Conservation (phyloP, 176 grass and related monocot genomes). For the Dactylis glomerata region DNA sequence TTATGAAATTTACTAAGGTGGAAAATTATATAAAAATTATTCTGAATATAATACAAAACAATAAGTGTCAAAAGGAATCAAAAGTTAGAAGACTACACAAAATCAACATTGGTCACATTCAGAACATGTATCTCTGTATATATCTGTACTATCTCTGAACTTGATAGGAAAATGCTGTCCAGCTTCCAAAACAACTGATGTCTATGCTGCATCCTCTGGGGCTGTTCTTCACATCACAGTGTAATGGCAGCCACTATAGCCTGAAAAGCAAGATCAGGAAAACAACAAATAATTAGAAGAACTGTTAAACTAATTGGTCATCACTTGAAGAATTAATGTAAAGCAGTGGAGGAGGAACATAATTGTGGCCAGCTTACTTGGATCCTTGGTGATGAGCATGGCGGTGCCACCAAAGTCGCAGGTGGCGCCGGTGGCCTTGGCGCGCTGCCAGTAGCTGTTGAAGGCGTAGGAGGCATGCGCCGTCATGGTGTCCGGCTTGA, state of each 20-base stretch:
- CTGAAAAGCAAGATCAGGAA: slow-evolving; percentile 31
- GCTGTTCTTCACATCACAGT: slow-evolving; percentile 48
- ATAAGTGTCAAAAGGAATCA: slow-evolving; percentile 14
- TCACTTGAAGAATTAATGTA: not conserved
- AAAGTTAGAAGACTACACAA: slow-evolving; percentile 37
- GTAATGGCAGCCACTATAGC: slow-evolving; percentile 63
- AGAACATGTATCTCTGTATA: not conserved
- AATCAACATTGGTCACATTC: slow-evolving; percentile 11
- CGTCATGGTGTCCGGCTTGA: slow-evolving; percentile 61
- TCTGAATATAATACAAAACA: slow-evolving; percentile 36
- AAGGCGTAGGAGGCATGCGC: slow-evolving; percentile 87
- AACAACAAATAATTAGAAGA: not conserved
- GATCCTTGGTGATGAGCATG: slow-evolving; percentile 88
- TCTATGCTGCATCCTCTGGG: not conserved
- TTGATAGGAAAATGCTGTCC: slow-evolving; percentile 1
- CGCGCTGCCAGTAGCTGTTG: slow-evolving; percentile 87
- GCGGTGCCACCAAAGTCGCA: slow-evolving; percentile 89
- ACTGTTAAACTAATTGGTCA: not conserved
- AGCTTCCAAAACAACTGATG: slow-evolving; percentile 1
- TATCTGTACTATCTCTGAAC: slow-evolving; percentile 15
- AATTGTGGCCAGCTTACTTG: slow-evolving; percentile 52
- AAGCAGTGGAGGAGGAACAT: not conserved
- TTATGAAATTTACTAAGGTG: slow-evolving; percentile 15
- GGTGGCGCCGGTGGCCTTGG: slow-evolving; percentile 71
- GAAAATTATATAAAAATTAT: slow-evolving; percentile 22